Base-by-base conservation (phyloP, 116 monocot species). In the Cymodocea nodosa region DNA sequence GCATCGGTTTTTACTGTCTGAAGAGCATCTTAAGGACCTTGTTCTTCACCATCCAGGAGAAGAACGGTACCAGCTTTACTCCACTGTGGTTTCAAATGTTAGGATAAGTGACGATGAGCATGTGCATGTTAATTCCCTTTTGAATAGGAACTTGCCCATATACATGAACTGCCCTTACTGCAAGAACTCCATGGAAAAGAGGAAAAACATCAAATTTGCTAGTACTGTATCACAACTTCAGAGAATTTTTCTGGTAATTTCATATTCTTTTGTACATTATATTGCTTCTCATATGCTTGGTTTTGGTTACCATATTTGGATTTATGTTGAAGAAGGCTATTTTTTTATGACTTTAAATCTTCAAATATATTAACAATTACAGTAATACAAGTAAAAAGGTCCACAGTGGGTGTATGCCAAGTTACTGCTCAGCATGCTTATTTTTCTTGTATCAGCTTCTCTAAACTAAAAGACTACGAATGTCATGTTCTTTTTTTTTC, bases 101-200 rank as follows among this genome's bases (percentile, higher is more conserved):
- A 62, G 40, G 37, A 52, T 82, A 23, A 78, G 83, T 75, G 82
- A 81, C 78, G 74, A 70, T 63, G 74, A 81, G 17, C 23, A 54
- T 62, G 75, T 76, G 35, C 40, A 50, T 68, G 89, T 81, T 62
- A 80, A 70, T 75, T 78, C 82, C 36, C 77, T 99, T 51, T 79
- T 99, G 62, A 86, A 85, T 66, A 82, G 82, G 24, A 83, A 89
- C 50, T 77, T 99, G 74, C 99, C 92, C 1, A 30, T 99, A 73
- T 92, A 83, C 81, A 99, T 99, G 92, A 83, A 86, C 3, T 99
- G 99, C 23, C 99, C 92, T 23, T 79, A 99, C 59, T 99, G 99
- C 67, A 76, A 59, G 73, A 71, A 70, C 17, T 74, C 79, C 40
- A 60, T 25, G 10, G 75, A 74, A 59, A 73, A 52, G 62, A n/a